Percentiles rank a stretch among this genome's conserved stretches.
These are phyloP conservation scores for Naganishia kalamii DNA, from an alignment of 768 basidiomycete species.

Conservation along the genomic window DNA sequence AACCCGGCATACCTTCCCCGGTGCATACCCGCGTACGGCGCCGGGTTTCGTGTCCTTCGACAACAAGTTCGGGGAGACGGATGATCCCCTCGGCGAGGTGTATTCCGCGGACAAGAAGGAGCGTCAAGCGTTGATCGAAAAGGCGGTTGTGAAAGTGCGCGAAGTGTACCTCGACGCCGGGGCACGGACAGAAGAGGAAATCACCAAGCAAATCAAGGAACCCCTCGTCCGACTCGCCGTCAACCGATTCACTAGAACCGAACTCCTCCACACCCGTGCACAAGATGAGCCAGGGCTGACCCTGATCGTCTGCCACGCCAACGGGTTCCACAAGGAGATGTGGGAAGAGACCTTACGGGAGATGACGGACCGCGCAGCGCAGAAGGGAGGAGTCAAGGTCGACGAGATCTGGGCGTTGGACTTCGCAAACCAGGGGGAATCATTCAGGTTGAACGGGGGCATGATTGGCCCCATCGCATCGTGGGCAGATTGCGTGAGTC, in stretches of 20 bases:
- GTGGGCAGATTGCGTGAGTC: constrained; percentile 56
- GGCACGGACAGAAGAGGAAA: constrained; percentile 22
- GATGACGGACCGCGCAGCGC: constrained; percentile 30
- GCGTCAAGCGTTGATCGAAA: constrained; percentile 30
- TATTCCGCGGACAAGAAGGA: constrained; percentile 24
- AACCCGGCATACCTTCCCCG: constrained; percentile 32
- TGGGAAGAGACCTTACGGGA: constrained; percentile 64
- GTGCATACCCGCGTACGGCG: constrained; percentile 30
- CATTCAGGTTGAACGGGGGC: constrained; percentile 63
- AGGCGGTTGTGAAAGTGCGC: background rate
- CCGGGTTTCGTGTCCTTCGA: background rate
- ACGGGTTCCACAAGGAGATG: constrained; percentile 83
- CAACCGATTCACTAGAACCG: constrained; percentile 59
- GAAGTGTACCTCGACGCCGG: background rate
- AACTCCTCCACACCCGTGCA: background rate
- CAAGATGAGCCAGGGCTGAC: constrained; percentile 55
- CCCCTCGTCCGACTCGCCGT: constrained; percentile 59
- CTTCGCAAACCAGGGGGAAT: constrained; percentile 75
- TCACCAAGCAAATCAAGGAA: constrained; percentile 27
- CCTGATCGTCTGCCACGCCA: constrained; percentile 72
- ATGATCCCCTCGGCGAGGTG: constrained; percentile 1
- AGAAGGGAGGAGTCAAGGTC: constrained; percentile 47
- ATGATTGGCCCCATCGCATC: constrained; percentile 46
- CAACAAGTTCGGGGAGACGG: constrained; percentile 3
- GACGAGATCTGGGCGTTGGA: constrained; percentile 80